Base-by-base conservation (phyloP, 495 filamentous ascomycete genomes). In the Xylaria telfairii region DNA sequence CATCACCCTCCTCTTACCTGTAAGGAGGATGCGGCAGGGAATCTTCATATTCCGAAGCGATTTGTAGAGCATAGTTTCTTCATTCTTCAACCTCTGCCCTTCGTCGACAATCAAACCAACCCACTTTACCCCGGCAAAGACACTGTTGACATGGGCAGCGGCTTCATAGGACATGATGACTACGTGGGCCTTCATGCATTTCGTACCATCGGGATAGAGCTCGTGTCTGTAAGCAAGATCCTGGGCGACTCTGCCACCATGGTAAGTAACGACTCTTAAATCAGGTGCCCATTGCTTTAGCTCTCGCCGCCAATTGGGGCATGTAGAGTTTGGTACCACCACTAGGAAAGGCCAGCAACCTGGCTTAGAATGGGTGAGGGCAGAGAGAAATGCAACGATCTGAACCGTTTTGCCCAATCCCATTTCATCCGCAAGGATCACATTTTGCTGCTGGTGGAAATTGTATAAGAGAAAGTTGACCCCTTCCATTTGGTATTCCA, bases 371-470 rank as follows among this genome's bases (percentile, higher is more conserved):
- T 92, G 85, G 37, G 92, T 87, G n/a, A 99, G 79, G 17, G 92
- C 88, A 10, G 92, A 88, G 10, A 99, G 82, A 62, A 97, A 87
- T 3, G 89, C 90, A 66, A 99, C 94, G 62, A 98, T 88, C 78
- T 99, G 96, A 59, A 99, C 92, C 0, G 96, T 99, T 83, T 99
- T 99, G 32, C 96, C 96, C 12, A 99, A 89, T 5, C 96, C 96
- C 96, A 99, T 99, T 77, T 99, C 96, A 74, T 99, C 96, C 2
- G 96, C 96, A 3, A 99, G 87, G 74, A 99, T 96, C n/a, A 92
- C 91, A 74, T 96, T 98, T 71, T 92, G 87, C 71, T 90, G 84
- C 59, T 88, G 82, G 70, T 92, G 89, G 84, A 93, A 97, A 77
- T 93, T 95, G 78, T 93, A 97, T 69, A 97, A 91, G n/a, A 98